phyloP scores from a whole-genome alignment of 2,329 filamentous ascomycete genomes.

The Xylaria sp. region DNA sequence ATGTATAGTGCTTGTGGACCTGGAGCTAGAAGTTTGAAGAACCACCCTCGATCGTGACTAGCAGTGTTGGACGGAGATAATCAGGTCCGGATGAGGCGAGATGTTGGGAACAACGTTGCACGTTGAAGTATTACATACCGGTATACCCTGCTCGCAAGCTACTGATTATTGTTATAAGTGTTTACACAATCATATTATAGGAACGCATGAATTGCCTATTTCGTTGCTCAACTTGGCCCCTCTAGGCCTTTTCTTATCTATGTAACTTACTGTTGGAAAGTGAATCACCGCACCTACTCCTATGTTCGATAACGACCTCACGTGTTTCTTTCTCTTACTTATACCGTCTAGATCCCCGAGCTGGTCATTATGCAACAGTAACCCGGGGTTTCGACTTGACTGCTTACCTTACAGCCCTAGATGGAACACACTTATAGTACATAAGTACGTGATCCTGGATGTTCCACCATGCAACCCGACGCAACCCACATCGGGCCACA shows the following conservation, averaged over 20 bases:
- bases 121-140: background rate
- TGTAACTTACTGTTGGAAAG: background rate
- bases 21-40: background rate
- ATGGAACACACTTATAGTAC: constrained; percentile 4
- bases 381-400: background rate
- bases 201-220: background rate
- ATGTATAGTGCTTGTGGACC: background rate
- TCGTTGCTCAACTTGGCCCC: background rate
- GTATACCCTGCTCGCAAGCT: background rate
- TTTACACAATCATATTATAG: background rate
- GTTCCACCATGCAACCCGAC: constrained; percentile 4
- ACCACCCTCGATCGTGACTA: background rate
- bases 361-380: background rate
- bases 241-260: background rate
- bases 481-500: constrained; percentile 16
- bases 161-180: background rate
- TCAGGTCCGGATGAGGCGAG: background rate
- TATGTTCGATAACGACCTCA: background rate
- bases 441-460: background rate
- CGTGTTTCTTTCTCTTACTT: background rate
- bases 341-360: background rate
- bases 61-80: background rate
- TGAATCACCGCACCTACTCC: background rate
- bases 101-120: background rate
- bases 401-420: background rate